These are phyloP conservation scores for Epichloe festucae DNA, from an alignment of 2,329 filamentous ascomycete species.

Conservation along the genomic window DNA sequence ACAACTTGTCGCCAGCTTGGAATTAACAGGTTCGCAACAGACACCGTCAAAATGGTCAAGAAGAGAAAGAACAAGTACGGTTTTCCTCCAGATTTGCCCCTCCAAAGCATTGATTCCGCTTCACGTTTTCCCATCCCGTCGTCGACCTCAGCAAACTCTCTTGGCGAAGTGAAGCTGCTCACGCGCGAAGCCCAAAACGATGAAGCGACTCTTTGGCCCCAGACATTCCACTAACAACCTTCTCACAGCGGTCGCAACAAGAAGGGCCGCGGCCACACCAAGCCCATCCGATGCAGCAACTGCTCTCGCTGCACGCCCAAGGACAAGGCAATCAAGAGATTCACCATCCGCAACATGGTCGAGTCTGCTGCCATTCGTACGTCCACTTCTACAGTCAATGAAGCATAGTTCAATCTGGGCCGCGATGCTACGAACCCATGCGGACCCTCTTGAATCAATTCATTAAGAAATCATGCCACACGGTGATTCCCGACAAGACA, in stretches of 20 bases:
- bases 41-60: constrained; percentile 56
- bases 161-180: constrained; percentile 7
- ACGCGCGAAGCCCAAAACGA: not conserved
- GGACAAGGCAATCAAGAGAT: constrained; percentile 99
- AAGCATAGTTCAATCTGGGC: not conserved
- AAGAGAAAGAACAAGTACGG: constrained; percentile 58
- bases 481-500: not conserved
- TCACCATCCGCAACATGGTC: constrained; percentile 99
- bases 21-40: constrained; percentile 26
- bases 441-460: not conserved
- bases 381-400: constrained; percentile 26
- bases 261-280: constrained; percentile 99
- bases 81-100: constrained; percentile 2
- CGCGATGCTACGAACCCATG: not conserved
- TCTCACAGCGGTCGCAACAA: constrained; percentile 83
- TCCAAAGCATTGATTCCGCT: not conserved
- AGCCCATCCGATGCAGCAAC: constrained; percentile 80
- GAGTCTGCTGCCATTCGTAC: constrained; percentile 99
- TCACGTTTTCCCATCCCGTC: not conserved
- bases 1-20: constrained; percentile 12
- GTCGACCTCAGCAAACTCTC: constrained; percentile 1
- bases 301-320: constrained; percentile 83
- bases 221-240: constrained; percentile 11
- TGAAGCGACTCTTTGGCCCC: not conserved
- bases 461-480: not conserved